These are phyloP conservation scores for Globisporangium megalacanthum DNA, from an alignment of 352 stramenopile genomes.

Conservation along the genomic window DNA sequence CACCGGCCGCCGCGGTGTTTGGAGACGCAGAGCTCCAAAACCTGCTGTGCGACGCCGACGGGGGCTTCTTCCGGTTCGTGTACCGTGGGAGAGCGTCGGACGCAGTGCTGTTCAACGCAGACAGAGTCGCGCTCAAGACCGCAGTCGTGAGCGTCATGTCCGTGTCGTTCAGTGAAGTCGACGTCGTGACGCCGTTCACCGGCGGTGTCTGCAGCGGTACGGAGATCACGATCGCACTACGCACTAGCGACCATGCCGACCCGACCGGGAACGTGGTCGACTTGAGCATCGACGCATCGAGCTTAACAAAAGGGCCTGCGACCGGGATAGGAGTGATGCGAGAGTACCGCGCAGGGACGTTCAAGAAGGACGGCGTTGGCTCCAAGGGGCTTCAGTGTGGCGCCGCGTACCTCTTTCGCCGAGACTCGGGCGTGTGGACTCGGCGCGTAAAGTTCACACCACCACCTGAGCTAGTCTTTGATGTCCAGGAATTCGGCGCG, in stretches of 20 bases:
- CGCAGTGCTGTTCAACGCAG: slow-evolving; percentile 56
- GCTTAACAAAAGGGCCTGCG: slow-evolving; percentile 32
- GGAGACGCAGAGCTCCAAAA: slow-evolving; percentile 72
- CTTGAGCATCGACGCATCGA: slow-evolving; percentile 36
- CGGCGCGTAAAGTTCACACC: slow-evolving; percentile 52
- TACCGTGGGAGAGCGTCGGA: slow-evolving; percentile 50
- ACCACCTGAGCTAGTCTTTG: slow-evolving; percentile 26
- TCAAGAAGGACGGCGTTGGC: slow-evolving; percentile 42
- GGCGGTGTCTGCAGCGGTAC: slow-evolving; percentile 35
- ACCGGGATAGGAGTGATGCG: slow-evolving; percentile 29
- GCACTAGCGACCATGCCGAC: slow-evolving; percentile 53
- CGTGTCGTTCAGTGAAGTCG: slow-evolving; percentile 43
- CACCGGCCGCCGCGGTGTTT: slow-evolving; percentile 57
- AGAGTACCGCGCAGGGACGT: slow-evolving; percentile 57
- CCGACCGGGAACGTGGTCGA: slow-evolving; percentile 49
- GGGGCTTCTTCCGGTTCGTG: slow-evolving; percentile 58
- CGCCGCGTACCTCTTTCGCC: slow-evolving; percentile 60
- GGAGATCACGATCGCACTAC: slow-evolving; percentile 52
- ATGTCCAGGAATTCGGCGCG: slow-evolving; percentile 52
- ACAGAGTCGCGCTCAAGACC: slow-evolving; percentile 33
- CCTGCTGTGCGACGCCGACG: slow-evolving; percentile 68
- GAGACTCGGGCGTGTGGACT: slow-evolving; percentile 37
- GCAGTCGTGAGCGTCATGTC: slow-evolving; percentile 56
- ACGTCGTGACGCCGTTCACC: slow-evolving; percentile 44
- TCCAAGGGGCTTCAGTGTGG: slow-evolving; percentile 70